These are phyloP conservation scores for Amanita molliuscula DNA, from an alignment of 768 basidiomycete genomes.

Conservation along the genomic window DNA sequence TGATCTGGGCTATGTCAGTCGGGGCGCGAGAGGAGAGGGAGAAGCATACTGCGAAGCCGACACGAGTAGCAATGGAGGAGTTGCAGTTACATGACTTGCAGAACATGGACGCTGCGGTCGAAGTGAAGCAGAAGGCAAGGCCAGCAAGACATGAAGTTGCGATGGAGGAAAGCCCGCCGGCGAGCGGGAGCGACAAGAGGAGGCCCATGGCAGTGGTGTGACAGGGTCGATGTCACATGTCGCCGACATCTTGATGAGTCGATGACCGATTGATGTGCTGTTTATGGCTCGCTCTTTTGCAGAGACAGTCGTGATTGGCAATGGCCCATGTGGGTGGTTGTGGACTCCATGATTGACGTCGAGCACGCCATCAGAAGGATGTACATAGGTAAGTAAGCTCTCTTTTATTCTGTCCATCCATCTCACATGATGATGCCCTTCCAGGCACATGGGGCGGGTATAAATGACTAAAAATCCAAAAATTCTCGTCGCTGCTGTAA, in stretches of 20 bases:
- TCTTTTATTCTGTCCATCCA: background rate
- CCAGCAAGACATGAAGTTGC: constrained; percentile 43
- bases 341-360: no score
- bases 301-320: no score
- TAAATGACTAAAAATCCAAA: background rate
- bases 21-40: background rate
- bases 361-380: no score
- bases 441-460: background rate
- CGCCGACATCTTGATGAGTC: background rate
- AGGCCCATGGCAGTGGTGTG: constrained; percentile 47
- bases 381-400: background rate
- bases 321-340: no score
- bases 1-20: constrained; percentile 48
- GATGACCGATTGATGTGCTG: no score
- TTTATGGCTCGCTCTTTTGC: no score
- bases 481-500: background rate
- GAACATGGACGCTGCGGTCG: constrained; percentile 73
- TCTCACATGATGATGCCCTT: background rate
- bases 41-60: constrained; percentile 72
- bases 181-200: constrained; percentile 62
- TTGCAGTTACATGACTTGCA: constrained; percentile 99
- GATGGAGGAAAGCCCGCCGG: constrained; percentile 67
- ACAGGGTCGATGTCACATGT: background rate
- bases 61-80: constrained; percentile 93
- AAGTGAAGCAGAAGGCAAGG: constrained; percentile 5